Conservation (phyloP, 495 filamentous ascomycete species). For the Aspergillus leporis region DNA sequence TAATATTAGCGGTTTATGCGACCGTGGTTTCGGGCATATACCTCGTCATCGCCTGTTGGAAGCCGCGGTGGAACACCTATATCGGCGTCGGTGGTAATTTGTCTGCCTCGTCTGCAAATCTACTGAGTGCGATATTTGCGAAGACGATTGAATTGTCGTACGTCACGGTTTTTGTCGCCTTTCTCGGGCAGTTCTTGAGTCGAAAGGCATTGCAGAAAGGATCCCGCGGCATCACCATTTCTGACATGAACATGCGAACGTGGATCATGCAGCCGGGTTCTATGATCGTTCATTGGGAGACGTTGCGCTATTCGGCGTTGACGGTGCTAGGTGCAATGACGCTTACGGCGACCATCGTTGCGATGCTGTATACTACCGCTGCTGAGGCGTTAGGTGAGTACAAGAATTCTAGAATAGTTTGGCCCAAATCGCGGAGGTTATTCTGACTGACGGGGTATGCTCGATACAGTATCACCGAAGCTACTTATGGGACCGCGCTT, state of each 20-base stretch:
- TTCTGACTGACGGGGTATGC: background rate
- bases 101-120: constrained; percentile 55
- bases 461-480: constrained; percentile 58
- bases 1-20: constrained; percentile 64
- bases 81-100: constrained; percentile 52
- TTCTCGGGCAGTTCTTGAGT: constrained; percentile 70
- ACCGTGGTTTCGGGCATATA: constrained; percentile 66
- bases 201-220: constrained; percentile 58
- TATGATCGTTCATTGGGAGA: constrained; percentile 65
- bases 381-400: constrained; percentile 60
- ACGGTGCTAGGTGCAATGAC: constrained; percentile 60
- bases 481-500: constrained; percentile 54
- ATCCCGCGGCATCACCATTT: constrained; percentile 63
- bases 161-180: constrained; percentile 74
- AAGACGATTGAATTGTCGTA: constrained; percentile 77
- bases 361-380: constrained; percentile 73
- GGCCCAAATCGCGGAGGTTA: background rate
- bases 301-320: constrained; percentile 58
- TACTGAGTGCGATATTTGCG: constrained; percentile 63
- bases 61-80: constrained; percentile 57
- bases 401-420: background rate
- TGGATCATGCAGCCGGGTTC: constrained; percentile 66
- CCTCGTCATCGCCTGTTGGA: constrained; percentile 56
- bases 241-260: constrained; percentile 66
- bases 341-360: constrained; percentile 58